Base-by-base conservation (phyloP, 805 yeast species). In the Starmerella stigmatis region DNA sequence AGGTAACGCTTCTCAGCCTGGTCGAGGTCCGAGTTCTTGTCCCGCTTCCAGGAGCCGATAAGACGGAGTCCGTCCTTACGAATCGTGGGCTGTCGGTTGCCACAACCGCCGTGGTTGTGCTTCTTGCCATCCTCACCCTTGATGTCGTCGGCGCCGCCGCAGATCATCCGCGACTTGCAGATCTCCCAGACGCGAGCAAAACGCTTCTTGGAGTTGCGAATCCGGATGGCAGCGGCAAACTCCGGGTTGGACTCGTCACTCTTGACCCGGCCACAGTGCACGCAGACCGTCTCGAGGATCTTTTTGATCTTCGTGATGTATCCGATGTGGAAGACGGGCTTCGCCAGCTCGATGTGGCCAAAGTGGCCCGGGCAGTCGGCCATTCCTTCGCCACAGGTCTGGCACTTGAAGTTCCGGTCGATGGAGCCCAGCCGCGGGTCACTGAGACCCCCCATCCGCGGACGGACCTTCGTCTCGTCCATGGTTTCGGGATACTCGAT, bases 311-410 rank as follows among this genome's bases (percentile, higher is more conserved):
- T 89, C 39, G 94, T 76, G 59, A 92, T 78, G 65, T 86, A 92
- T 38, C 64, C 98, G 64, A 92, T 86, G 65, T 92, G 98, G 68
- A 92, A 92, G 30, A 92, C 99, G 12, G 99, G 98, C 63, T 89
- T 92, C 28, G 98, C 97, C 54, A 92, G 73, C 63, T 92, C 99
- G 50, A 92, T 92, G 62, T 92, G 99, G 56, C 99, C 99, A 67
- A 92, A 92, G 69, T 92, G 99, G 49, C 99, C 99, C 0, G 97
- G 97, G 67, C 99, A 92, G 64, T 92, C 97, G 49, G 89, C 85
- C 96, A 92, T 92, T 58, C 89, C 96, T 65, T 92, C 99, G 59
- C 96, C 94, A 73, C 99, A 92, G 20, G 99, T 92, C 71, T 89
- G 97, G 73, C 99, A 92, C 70, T 85, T 86, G 73, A 83, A 84